These are phyloP conservation scores for Tetrastigma voinierianum DNA, from an alignment of 164 flowering plant species.

Conservation along the genomic window DNA sequence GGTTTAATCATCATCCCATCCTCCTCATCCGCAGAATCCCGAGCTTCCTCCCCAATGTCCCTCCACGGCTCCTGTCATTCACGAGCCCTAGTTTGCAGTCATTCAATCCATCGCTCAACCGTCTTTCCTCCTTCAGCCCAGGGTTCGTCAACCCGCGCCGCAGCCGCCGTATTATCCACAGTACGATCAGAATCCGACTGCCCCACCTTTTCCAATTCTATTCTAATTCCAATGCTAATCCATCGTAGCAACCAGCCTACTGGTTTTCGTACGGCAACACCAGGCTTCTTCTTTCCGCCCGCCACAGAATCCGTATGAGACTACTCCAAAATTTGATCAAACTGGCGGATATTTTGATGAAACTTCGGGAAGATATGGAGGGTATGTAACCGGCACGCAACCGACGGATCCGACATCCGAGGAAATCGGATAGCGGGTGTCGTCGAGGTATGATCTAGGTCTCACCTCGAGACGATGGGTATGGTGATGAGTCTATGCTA, in stretches of 20 bases:
- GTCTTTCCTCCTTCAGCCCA: slow-evolving; percentile 33
- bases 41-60: too few relatives aligned
- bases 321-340: slow-evolving; percentile 32
- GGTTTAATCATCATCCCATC: too few relatives aligned
- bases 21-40: too few relatives aligned
- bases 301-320: slow-evolving; percentile 40
- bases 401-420: slow-evolving; percentile 44
- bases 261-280: slow-evolving; percentile 18
- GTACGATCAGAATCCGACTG: slow-evolving; percentile 52
- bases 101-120: slow-evolving; percentile 27
- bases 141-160: slow-evolving; percentile 24
- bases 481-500: slow-evolving; percentile 80
- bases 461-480: slow-evolving; percentile 27
- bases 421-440: slow-evolving; percentile 25
- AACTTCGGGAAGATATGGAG: slow-evolving; percentile 31
- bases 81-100: slow-evolving; percentile 27
- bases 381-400: slow-evolving; percentile 25
- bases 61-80: too few relatives aligned
- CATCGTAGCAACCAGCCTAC: slow-evolving; percentile 19
- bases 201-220: slow-evolving; percentile 31
- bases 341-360: slow-evolving; percentile 40
- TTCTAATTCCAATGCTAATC: slow-evolving; percentile 21
- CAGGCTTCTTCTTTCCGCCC: slow-evolving; percentile 28
- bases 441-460: slow-evolving; percentile 23
- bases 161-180: slow-evolving; percentile 37